Evolutionary conservation across 2,329 filamentous ascomycete species (phyloP), one percentile per base, ranked within the genome.

Genomic region (Aspergillus sp.): DNA sequence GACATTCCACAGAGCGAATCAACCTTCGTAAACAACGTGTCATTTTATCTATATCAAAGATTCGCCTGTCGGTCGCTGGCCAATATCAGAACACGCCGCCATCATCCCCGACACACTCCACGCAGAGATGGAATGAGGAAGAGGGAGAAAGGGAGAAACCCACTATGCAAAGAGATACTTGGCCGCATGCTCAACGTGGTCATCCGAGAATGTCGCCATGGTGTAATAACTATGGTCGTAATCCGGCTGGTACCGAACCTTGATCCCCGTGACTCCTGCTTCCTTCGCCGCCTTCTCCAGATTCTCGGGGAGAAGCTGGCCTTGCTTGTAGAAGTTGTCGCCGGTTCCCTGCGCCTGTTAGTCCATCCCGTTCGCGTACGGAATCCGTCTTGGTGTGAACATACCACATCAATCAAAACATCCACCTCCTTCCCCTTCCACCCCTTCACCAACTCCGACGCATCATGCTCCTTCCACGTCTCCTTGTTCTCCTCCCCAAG

Each of bases 141-240:
- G 47, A 57, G 52, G 50, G 50, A 47, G 56, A 17, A 53, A 43
- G 57, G 52, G 58, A 47, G 56, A 58, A 62, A 59, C 77, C 64
- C 78, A 81, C 78, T 85, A 86, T 70, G 77, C 80, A 67, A 85
- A 80, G 56, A 97, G 79, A 72, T 91, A 88, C 81, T 95, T 96
- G 64, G 93, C 93, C 59, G 92, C 92, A 78, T 96, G 91, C 68
- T 91, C 88, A 65, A 98, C 84, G 76, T 99, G 95, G 67, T 98
- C 93, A 69, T 90, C 88, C 44, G 89, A 85, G 73, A 99, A 99
- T 15, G 86, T 87, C 37, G 93, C 88, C 81, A 99, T 96, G 77
- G 96, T 97, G 78, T 87, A 99, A 80, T 99, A 99, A 62, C 91
- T 96, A 79, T 99, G 95, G 75, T 99, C 95, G 72, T 99, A 98